Evolutionary conservation across 2,329 filamentous ascomycete genomes (phyloP), one percentile per base, ranked within the genome.

Genomic region (Coleophoma cylindrospora): DNA sequence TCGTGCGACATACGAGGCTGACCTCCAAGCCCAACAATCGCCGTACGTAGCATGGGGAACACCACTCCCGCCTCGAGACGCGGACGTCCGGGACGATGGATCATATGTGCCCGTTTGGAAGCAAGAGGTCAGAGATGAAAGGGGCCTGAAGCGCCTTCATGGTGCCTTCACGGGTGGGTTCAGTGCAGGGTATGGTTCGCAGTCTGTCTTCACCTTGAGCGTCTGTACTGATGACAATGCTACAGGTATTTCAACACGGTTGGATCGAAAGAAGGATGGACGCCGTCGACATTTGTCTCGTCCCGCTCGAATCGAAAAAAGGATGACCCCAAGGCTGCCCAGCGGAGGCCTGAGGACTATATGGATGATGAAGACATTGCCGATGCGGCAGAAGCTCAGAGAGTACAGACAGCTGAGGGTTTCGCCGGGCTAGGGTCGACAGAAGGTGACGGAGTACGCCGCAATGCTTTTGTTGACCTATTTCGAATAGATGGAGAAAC

Each of bases 351-450:
- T 1, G 91, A 97, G 67, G 91, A 97, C 64, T 97, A 91, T 61
- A 99, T 99, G 94, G 94, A 99, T 62, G 92, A 96, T 40, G 94
- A 99, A 66, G 94, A 99, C 68, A 74, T 95, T 34, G 88, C 87
- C 7, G 91, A 96, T 65, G 87, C 86, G 0, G 89, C 87, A 51
- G 91, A 96, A 68, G 77, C 86, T 2, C 81, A 84, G 61, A 80
- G 80, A 53, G 70, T 96, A 34, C 80, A 92, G 60, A 95, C 88
- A 0, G 76, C 82, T 0, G 76, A 83, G 48, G 79, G 78, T 0
- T 96, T 94, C 66, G 80, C 87, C 1, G 89, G 87, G 0, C 74
- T 96, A 32, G 91, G 91, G 2, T 77, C 80, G 32, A 84, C 83
- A 1, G 74, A 76, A 33, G 72, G 81, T 34, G 79, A 85, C 60